Base-by-base conservation (phyloP, 2,329 filamentous ascomycete species). In the Chalaropsis ovoidea region DNA sequence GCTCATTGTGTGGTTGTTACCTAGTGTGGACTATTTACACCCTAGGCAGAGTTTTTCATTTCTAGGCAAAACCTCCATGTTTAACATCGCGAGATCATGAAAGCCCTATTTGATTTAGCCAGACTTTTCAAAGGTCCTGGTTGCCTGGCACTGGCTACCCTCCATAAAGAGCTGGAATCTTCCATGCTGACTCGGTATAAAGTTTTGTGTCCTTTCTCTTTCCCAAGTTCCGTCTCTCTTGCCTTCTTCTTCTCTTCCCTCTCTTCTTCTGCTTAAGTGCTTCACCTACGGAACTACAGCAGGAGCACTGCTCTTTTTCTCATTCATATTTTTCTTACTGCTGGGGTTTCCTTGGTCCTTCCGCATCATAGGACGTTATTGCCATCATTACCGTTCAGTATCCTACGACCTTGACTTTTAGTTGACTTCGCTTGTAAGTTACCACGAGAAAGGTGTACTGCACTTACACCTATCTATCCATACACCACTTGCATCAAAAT, bases 201-300 rank as follows among this genome's bases (percentile, higher is more conserved):
- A 58, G 5, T 19, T 58, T 15, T 62, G 49, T 49, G 62, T 62
- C 54, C 43, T 65, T 66, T 64, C 56, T 47, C 49, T 64, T 58
- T 65, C 39, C 52, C 52, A 35, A 58, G 52, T 61, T 47, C 54
- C 54, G 10, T 43, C 61, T 31, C 61, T 64, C 1, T 62, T 56
- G 41, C 27, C 13, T 67, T 68, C 54, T 63, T 56, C 27, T 49
- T 60, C 58, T 64, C 49, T 27, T 64, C 66, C 58, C 61, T 52
- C 45, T 62, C 64, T 58, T 62, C 56, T 65, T 67, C 68, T 65
- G 69, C 35, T 24, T 19, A 24, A 49, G n/a, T 49, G n/a, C 45
- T 49, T 24, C 17, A 6, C 45, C n/a, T 49, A 49, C 45, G 47
- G 24, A 52, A 52, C 47, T 52, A 8, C 27, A 31, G 63, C 41